Evolutionary conservation across 2,329 filamentous ascomycete species (phyloP).

Genomic region (Didymella sp.): DNA sequence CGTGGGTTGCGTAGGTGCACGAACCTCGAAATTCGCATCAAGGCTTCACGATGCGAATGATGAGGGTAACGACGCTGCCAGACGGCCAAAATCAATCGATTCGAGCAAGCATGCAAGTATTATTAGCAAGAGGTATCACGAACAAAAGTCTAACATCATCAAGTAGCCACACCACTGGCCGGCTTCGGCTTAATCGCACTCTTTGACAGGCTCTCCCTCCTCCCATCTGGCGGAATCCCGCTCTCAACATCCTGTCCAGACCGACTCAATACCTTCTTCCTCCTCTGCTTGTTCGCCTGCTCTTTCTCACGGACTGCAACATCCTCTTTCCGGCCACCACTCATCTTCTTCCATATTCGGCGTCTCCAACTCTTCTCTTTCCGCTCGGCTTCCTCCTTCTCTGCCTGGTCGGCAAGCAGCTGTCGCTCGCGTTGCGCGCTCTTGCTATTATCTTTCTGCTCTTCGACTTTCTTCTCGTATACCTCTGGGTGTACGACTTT

Average conservation of each 20-base stretch:
- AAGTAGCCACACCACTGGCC: background rate
- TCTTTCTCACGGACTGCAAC: slow-evolving; percentile 27
- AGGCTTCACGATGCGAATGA: background rate
- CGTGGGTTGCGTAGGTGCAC: background rate
- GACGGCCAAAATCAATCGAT: background rate
- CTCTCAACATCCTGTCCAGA: slow-evolving; percentile 47
- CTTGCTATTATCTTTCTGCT: slow-evolving; percentile 64
- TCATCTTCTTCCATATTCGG: slow-evolving; percentile 42
- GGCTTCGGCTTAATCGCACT: slow-evolving; percentile 1
- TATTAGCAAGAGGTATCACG: slow-evolving; percentile 9
- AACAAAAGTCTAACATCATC: background rate
- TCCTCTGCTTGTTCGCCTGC: slow-evolving; percentile 32
- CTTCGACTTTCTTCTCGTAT: slow-evolving; percentile 55
- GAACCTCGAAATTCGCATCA: background rate
- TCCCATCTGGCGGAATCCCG: slow-evolving; percentile 45
- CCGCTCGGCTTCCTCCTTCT: slow-evolving; percentile 56
- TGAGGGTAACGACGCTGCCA: background rate
- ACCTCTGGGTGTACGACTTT: slow-evolving; percentile 69
- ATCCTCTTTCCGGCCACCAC: slow-evolving; percentile 26
- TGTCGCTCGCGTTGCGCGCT: slow-evolving; percentile 68
- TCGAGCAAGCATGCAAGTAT: background rate
- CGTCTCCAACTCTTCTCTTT: slow-evolving; percentile 42
- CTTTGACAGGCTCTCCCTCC: slow-evolving; percentile 28
- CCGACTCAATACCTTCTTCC: slow-evolving; percentile 39
- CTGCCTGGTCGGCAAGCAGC: slow-evolving; percentile 50